Percentiles rank a stretch among this genome's conserved stretches.
These are phyloP conservation scores for Solanum bukasovii DNA, from an alignment of 257 asterid genomes.

Conservation along the genomic window DNA sequence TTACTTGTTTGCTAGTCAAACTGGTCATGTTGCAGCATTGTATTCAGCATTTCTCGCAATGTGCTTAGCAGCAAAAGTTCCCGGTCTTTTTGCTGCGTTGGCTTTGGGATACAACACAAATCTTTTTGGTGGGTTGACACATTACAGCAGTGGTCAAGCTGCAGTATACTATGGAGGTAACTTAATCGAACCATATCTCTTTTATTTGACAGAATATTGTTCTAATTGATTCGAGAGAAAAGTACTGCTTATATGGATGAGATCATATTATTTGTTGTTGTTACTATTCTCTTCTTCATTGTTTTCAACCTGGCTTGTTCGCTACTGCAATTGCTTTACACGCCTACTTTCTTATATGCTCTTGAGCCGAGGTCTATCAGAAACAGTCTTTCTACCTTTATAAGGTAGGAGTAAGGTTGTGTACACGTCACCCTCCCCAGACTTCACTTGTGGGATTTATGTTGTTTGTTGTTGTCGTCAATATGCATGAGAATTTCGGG, in stretches of 20 bases:
- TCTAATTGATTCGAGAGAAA: neutral
- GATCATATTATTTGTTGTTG: neutral
- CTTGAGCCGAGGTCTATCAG: neutral
- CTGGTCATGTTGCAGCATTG: conserved; percentile 88
- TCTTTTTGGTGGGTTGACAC: conserved; percentile 79
- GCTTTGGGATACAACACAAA: conserved; percentile 61
- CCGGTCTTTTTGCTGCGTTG: conserved; percentile 40
- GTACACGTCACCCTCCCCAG: neutral
- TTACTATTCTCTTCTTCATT: neutral
- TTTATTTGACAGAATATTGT: neutral
- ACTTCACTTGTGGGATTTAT: neutral
- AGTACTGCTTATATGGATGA: neutral
- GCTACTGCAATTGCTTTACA: neutral
- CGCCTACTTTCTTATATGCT: too few species aligned
- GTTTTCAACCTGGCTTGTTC: neutral
- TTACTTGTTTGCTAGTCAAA: conserved; percentile 83
- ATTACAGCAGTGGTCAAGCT: conserved; percentile 92
- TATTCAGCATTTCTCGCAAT: conserved; percentile 77
- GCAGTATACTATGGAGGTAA: conserved; percentile 85
- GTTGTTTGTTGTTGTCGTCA: neutral
- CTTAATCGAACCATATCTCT: neutral
- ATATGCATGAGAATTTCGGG: neutral
- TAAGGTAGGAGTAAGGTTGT: neutral
- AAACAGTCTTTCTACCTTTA: neutral
- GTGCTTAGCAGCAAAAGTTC: conserved; percentile 61